These are phyloP conservation scores for Cyclocybe cylindracea DNA, from an alignment of 768 basidiomycete species.

Conservation along the genomic window DNA sequence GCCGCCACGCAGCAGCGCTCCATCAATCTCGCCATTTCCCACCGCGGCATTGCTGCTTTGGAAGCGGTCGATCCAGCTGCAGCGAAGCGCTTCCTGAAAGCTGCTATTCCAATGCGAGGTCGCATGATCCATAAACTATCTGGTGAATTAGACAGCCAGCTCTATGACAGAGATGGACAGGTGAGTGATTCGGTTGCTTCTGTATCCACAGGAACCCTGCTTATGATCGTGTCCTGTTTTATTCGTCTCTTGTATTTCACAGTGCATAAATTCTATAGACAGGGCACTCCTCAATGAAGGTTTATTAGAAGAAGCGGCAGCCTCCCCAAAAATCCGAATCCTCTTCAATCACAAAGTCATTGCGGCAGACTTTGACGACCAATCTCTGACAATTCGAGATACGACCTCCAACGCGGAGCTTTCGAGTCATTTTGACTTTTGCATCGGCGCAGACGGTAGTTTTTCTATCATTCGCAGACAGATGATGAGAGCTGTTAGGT, in stretches of 20 bases:
- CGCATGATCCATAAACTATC: slow-evolving; percentile 88
- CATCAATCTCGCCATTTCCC: slow-evolving; percentile 95
- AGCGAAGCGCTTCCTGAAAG: slow-evolving; percentile 69
- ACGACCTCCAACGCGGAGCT: slow-evolving; percentile 40
- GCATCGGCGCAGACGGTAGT: slow-evolving; percentile 92
- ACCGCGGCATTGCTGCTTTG: slow-evolving; percentile 88
- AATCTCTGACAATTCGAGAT: slow-evolving; percentile 55
- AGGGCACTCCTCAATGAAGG: slow-evolving; percentile 84
- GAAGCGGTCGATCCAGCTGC: slow-evolving; percentile 73
- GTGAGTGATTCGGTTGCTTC: slow-evolving; percentile 41
- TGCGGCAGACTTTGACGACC: slow-evolving; percentile 72
- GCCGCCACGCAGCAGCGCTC: slow-evolving; percentile 74
- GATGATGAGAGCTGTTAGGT: slow-evolving; percentile 95
- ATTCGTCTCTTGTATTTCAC: slow-evolving; percentile 21
- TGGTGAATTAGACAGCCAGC: slow-evolving; percentile 78
- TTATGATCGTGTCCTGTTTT: slow-evolving; percentile 9
- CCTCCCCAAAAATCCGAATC: slow-evolving; percentile 59
- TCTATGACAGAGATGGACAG: slow-evolving; percentile 88
- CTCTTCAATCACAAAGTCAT: slow-evolving; percentile 84
- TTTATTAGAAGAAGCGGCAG: slow-evolving; percentile 76
- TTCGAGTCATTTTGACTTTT: slow-evolving; percentile 67
- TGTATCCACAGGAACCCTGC: slow-evolving; percentile 13
- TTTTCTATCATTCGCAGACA: slow-evolving; percentile 90
- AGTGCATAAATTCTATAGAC: slow-evolving; percentile 96
- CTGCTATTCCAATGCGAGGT: slow-evolving; percentile 91